phyloP scores from a whole-genome alignment of 768 basidiomycete species.

The Leccinum subtestaceum region DNA sequence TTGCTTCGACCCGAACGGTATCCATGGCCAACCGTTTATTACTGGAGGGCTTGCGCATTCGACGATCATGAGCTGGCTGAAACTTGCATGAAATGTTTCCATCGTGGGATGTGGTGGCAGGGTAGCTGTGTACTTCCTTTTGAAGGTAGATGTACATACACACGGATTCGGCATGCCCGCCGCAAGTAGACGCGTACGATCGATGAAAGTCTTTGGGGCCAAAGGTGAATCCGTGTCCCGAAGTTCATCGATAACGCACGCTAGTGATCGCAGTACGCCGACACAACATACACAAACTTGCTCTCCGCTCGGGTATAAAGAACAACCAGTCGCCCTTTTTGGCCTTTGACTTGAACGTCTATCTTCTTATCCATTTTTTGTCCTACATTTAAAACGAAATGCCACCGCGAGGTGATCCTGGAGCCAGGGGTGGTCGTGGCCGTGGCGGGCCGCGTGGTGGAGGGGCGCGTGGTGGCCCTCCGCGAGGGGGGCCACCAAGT shows the following conservation, averaged over 20 bases:
- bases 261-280: conserved; percentile 8
- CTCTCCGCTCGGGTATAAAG: conserved; percentile 18
- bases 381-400: conserved; percentile 24
- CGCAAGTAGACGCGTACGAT: background rate
- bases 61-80: conserved; percentile 64
- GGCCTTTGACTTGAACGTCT: conserved; percentile 17
- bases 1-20: conserved; percentile 59
- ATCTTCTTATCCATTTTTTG: conserved; percentile 8
- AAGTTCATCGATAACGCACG: background rate
- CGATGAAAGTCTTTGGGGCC: background rate
- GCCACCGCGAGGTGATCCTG: conserved; percentile 37
- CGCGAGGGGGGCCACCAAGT: conserved; percentile 28
- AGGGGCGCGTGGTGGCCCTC: conserved; percentile 27
- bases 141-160: conserved; percentile 9
- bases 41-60: conserved; percentile 49
- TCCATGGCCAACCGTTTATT: conserved; percentile 61
- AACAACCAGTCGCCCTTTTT: conserved; percentile 5
- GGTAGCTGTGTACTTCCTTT: conserved; percentile 4
- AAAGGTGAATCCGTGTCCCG: background rate
- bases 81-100: conserved; percentile 15
- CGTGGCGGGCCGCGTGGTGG: conserved; percentile 29
- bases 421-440: conserved; percentile 25
- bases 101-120: background rate
- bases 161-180: background rate
- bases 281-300: conserved; percentile 31